phyloP scores from a whole-genome alignment of 805 yeast genomes.

The Candida qinlingensis region DNA sequence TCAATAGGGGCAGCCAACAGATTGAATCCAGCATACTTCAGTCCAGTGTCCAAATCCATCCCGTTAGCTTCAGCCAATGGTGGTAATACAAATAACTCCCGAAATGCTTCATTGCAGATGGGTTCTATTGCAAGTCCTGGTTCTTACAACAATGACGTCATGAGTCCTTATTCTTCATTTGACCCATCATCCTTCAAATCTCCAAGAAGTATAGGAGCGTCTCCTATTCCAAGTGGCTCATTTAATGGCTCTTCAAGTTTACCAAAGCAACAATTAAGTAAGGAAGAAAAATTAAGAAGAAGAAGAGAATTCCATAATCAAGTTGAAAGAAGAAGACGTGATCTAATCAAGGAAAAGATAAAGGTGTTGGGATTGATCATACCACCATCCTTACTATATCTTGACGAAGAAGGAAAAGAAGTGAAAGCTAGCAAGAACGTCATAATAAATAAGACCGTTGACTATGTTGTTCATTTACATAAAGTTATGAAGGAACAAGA shows the following conservation, averaged over 20 bases:
- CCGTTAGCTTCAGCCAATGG: slow-evolving; percentile 2
- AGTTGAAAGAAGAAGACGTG: slow-evolving; percentile 88
- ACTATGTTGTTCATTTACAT: slow-evolving; percentile 64
- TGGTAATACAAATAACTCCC: background rate
- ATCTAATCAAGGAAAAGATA: slow-evolving; percentile 82
- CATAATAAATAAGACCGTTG: slow-evolving; percentile 72
- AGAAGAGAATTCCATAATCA: slow-evolving; percentile 91
- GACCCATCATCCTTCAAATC: slow-evolving; percentile 25
- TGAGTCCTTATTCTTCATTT: slow-evolving; percentile 26
- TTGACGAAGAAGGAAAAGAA: slow-evolving; percentile 46
- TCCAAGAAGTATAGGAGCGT: slow-evolving; percentile 25
- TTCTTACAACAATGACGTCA: slow-evolving; percentile 18
- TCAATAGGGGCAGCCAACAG: slow-evolving; percentile 12
- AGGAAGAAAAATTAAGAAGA: slow-evolving; percentile 69
- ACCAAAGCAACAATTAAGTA: slow-evolving; percentile 33
- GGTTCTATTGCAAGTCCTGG: slow-evolving; percentile 7
- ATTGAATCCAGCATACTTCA: slow-evolving; percentile 20
- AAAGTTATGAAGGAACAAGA: slow-evolving; percentile 57
- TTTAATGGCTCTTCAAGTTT: slow-evolving; percentile 26
- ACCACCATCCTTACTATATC: slow-evolving; percentile 63
- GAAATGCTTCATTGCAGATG: slow-evolving; percentile 2
- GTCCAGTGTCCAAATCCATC: slow-evolving; percentile 20
- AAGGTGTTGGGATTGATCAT: slow-evolving; percentile 76
- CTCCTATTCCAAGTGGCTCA: slow-evolving; percentile 24
- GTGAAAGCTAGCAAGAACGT: slow-evolving; percentile 80